Base-by-base conservation (phyloP, 352 stramenopile genomes). In the Globisporangium canariense region DNA sequence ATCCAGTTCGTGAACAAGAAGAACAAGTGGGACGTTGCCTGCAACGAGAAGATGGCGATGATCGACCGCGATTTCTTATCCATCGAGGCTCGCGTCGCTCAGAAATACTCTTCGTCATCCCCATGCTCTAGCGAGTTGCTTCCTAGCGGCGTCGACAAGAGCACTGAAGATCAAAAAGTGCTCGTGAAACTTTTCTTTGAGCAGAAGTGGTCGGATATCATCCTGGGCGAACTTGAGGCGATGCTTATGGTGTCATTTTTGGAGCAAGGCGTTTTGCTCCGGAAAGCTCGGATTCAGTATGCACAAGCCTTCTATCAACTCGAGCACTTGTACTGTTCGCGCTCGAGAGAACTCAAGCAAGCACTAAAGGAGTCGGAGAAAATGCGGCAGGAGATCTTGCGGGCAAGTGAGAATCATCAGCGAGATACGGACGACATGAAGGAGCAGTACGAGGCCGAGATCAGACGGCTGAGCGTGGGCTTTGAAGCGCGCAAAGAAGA, bases 181-280 rank as follows among this genome's bases (percentile, higher is more conserved):
- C 75, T 97, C 3, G 77, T 79, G 2, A 81, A 73, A 30, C 77
- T 91, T 16, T 63, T 97, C 8, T 97, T 96, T 40, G 84, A 91
- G 56, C 89, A 97, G 58, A 97, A 98, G 57, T 97, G 91, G 89
- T 78, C 91, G 9, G 89, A 98, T 60, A 66, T 97, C 3, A 70
- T 94, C 18, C 67, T 97, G 0, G 89, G 87, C 4, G 89, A 97
- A 60, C 76, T 98, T 0, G 83, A 94, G 55, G 78, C 77, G 3
- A 96, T 97, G 83, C 81, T 97, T 14, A 89, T 77, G 11, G 81
- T 88, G 4, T 91, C 86, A 0, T 98, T 96, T 50, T 67, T 98
- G 0, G 90, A 97, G 60, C 92, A 98, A 63, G 91, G 91, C 0
- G 67, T 83, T 34, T 45, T 96, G 45, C 70, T 97, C 2, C 78